Evolutionary conservation across 2,329 filamentous ascomycete species (phyloP).

Genomic region (Paecilomyces fulvus): DNA sequence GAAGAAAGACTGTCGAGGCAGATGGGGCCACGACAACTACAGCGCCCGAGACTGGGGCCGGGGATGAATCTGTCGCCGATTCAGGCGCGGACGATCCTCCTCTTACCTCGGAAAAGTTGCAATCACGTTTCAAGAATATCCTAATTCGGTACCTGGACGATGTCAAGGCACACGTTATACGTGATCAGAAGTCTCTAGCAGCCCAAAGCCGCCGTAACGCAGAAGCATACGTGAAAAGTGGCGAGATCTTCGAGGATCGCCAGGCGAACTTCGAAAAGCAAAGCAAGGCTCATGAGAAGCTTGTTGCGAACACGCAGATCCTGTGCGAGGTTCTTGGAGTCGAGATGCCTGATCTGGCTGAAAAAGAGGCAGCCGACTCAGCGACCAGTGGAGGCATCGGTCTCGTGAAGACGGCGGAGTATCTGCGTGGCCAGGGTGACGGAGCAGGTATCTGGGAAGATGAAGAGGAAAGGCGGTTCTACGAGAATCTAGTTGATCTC

Average conservation of each 20-base stretch:
- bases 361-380: slow-evolving; percentile 63
- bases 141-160: slow-evolving; percentile 85
- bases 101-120: slow-evolving; percentile 66
- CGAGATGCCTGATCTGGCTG: slow-evolving; percentile 90
- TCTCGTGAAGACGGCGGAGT: slow-evolving; percentile 87
- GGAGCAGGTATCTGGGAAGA: slow-evolving; percentile 97
- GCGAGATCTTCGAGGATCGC: slow-evolving; percentile 95
- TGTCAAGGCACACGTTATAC: slow-evolving; percentile 76
- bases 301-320: slow-evolving; percentile 82
- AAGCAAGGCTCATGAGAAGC: slow-evolving; percentile 81
- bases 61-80: slow-evolving; percentile 43
- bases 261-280: slow-evolving; percentile 94
- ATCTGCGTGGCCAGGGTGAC: slow-evolving; percentile 80
- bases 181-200: slow-evolving; percentile 84
- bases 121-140: slow-evolving; percentile 78
- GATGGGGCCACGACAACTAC: slow-evolving; percentile 58
- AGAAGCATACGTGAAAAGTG: slow-evolving; percentile 96
- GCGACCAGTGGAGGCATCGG: slow-evolving; percentile 72
- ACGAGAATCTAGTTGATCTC: slow-evolving; percentile 90
- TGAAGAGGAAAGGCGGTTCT: slow-evolving; percentile 94
- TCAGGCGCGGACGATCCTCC: slow-evolving; percentile 58
- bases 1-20: slow-evolving; percentile 75
- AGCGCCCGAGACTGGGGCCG: slow-evolving; percentile 42
- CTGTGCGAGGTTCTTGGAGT: slow-evolving; percentile 78
- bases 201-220: slow-evolving; percentile 89